These are phyloP conservation scores for Colletotrichum sp. DNA, from an alignment of 2,329 filamentous ascomycete species.

Conservation along the genomic window DNA sequence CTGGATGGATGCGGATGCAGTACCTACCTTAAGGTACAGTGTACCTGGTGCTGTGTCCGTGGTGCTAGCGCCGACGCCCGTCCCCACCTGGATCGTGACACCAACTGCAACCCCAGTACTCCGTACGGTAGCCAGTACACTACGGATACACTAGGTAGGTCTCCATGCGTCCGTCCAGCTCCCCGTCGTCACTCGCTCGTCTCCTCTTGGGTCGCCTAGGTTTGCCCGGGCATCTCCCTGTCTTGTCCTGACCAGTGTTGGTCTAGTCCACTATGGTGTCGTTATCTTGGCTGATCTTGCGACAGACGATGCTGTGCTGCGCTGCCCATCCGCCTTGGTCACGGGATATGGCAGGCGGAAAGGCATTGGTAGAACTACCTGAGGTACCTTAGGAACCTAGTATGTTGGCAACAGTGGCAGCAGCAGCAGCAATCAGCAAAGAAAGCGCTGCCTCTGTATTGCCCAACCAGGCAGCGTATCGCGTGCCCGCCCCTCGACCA, in stretches of 20 bases:
- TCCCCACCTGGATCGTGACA: slow-evolving; percentile 2
- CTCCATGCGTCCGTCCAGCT: not conserved
- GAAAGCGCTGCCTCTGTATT: not conserved
- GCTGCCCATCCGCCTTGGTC: not conserved
- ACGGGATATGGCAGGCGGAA: not conserved
- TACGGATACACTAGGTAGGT: not conserved
- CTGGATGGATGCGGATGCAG: not conserved
- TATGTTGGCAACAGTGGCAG: not conserved
- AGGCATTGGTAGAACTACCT: not conserved
- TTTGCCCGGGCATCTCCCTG: not conserved
- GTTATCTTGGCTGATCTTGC: not conserved
- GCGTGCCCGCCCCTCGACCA: not conserved
- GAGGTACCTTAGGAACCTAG: too few species aligned
- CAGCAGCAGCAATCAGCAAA: not conserved
- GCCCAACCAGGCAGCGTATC: not conserved
- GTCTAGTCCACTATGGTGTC: not conserved
- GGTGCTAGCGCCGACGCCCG: not conserved
- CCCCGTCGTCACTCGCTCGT: not conserved
- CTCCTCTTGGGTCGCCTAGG: not conserved
- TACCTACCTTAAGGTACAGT: not conserved
- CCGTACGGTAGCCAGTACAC: not conserved
- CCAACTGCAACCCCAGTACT: not conserved
- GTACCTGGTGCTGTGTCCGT: not conserved
- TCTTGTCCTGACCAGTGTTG: not conserved
- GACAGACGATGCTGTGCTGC: not conserved